A percentile compares a stretch with the other conserved stretches of the same genome.
These are phyloP conservation scores for Xylaria cubensis DNA, from an alignment of 495 filamentous ascomycete genomes.

Conservation along the genomic window DNA sequence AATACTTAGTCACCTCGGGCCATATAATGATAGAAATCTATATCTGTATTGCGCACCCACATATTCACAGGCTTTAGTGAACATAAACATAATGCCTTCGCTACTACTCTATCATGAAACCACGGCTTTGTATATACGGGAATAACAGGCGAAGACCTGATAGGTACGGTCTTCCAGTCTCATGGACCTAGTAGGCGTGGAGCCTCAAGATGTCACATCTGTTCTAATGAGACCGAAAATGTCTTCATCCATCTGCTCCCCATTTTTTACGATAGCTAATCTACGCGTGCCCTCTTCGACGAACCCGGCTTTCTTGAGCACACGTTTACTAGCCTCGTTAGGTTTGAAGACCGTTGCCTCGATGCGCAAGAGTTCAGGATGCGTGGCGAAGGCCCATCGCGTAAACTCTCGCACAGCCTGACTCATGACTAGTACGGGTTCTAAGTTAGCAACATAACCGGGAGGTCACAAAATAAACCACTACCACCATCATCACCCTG, in stretches of 20 bases:
- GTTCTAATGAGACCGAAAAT: slow-evolving; percentile 46
- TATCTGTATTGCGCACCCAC: background rate
- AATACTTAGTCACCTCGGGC: background rate
- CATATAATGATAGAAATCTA: no score
- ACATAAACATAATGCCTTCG: background rate
- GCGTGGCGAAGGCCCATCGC: slow-evolving; percentile 45
- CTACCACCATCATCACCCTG: background rate
- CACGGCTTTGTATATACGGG: background rate
- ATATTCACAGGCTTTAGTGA: background rate
- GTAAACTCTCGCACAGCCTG: slow-evolving; percentile 34
- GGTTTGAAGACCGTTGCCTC: slow-evolving; percentile 41
- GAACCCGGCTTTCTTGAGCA: slow-evolving; percentile 47
- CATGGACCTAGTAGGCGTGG: background rate
- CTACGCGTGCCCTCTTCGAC: slow-evolving; percentile 46
- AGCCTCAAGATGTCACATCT: slow-evolving; percentile 32
- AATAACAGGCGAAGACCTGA: background rate
- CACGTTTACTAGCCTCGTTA: slow-evolving; percentile 44
- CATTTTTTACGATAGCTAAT: slow-evolving; percentile 45
- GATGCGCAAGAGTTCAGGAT: slow-evolving; percentile 40
- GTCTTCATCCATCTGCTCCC: slow-evolving; percentile 38
- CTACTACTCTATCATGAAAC: background rate
- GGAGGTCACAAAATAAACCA: background rate
- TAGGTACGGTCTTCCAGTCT: background rate
- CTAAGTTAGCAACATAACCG: background rate
- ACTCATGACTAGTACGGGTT: slow-evolving; percentile 10